Evolutionary conservation across 352 stramenopile genomes (phyloP).

Genomic region (Phytophthora pistaciae): DNA sequence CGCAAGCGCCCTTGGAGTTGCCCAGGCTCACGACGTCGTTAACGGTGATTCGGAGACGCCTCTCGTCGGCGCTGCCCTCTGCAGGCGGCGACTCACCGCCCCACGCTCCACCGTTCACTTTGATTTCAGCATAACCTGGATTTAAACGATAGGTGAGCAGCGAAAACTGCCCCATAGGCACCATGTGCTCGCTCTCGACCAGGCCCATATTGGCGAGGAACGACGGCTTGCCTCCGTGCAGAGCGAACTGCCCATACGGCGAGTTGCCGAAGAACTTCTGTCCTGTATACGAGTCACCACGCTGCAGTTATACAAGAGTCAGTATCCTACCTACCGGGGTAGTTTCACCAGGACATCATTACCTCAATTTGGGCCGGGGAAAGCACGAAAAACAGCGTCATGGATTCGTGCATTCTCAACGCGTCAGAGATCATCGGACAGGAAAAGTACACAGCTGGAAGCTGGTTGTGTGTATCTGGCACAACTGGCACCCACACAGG

Average conservation of each 20-base stretch:
- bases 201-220: slow-evolving; percentile 64
- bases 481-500: slow-evolving; percentile 40
- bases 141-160: slow-evolving; percentile 63
- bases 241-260: slow-evolving; percentile 72
- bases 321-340: not conserved
- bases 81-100: slow-evolving; percentile 17
- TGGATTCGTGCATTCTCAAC: slow-evolving; percentile 53
- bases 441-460: slow-evolving; percentile 53
- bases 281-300: slow-evolving; percentile 42
- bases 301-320: slow-evolving; percentile 19
- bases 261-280: slow-evolving; percentile 83
- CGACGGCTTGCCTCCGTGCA: slow-evolving; percentile 62
- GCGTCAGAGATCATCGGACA: slow-evolving; percentile 54
- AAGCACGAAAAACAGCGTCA: slow-evolving; percentile 77
- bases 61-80: slow-evolving; percentile 17
- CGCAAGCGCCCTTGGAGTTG: slow-evolving; percentile 61
- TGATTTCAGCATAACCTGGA: slow-evolving; percentile 53
- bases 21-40: slow-evolving; percentile 61
- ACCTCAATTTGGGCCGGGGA: slow-evolving; percentile 57
- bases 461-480: slow-evolving; percentile 36
- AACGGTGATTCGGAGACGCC: slow-evolving; percentile 49
- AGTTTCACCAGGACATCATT: not conserved
- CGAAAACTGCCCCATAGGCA: slow-evolving; percentile 37
- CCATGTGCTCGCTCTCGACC: slow-evolving; percentile 34
- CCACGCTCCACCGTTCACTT: slow-evolving; percentile 46